Evolutionary conservation across 2,329 filamentous ascomycete species (phyloP), one percentile per base, ranked within the genome.

Genomic region (Bisporella sp.): DNA sequence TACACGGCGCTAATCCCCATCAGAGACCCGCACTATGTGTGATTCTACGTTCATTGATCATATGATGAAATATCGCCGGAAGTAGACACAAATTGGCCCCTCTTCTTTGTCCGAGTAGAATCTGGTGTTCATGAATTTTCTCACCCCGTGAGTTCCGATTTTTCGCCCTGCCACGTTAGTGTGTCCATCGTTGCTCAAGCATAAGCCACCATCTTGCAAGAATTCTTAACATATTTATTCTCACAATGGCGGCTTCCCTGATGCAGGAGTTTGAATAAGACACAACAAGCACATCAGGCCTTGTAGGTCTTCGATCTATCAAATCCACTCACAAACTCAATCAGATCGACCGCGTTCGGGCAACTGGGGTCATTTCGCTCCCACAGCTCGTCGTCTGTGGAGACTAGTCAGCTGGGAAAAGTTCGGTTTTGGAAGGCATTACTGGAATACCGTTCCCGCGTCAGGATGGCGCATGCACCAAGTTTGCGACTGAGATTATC

Each of bases 401-500:
- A 21, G 21, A 21, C 21, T 3, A 21, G 21, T 21, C 21, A 21
- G 63, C 62, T 35, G 69, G 70, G 3, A 68, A 63, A 58, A 65
- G 54, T 35, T 71, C 59, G 11, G 50, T 64, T 29, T 48, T 68
- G 21, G 55, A 69, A 57, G 54, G 60, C 39, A 29, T 68, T 47
- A 70, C 68, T 4, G 59, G 59, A 1, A 54, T 71, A 4, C 64
- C 63, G 2, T 71, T 73, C 52, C 71, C 70, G 21, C 63, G 64
- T 5, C 59, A 65, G 30, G 60, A 60, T 35, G 65, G 65, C 5
- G 57, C 70, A 3, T 73, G 70, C 41, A 74, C 71, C 2, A 59
- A 68, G 3, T 73, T 71, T 51, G 67, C 69, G 1, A 73, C 71
- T 0, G 64, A 73, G 49, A 72, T 75, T 30, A 68, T 69, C 4